Percentiles rank a stretch among this genome's conserved stretches.
phyloP scores from a whole-genome alignment of 306 rosid species.

The Betula pendula region DNA sequence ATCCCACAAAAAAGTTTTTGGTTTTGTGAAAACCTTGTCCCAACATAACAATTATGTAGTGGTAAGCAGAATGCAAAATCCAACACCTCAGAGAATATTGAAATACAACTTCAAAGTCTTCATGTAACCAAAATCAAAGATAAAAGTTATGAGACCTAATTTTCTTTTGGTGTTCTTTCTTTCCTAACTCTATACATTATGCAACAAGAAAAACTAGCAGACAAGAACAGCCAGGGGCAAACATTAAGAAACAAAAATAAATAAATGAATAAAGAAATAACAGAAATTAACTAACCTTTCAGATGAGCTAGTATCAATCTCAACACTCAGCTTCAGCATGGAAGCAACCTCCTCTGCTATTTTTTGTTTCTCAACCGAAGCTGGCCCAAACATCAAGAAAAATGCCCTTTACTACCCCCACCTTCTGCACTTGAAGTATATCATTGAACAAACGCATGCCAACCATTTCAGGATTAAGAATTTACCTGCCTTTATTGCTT shows the following conservation, averaged over 20 bases:
- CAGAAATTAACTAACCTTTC: constrained; percentile 59
- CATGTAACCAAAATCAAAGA: neutral
- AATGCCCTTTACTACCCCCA: constrained; percentile 32
- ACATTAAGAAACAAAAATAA: neutral
- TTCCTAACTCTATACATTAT: neutral
- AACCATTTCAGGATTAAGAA: constrained; percentile 25
- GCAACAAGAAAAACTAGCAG: neutral
- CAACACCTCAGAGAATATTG: neutral
- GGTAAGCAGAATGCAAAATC: neutral
- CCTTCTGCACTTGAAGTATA: constrained; percentile 26
- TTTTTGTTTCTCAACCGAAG: constrained; percentile 80
- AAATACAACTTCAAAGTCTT: neutral
- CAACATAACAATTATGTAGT: neutral
- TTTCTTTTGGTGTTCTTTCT: neutral
- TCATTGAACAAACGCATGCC: constrained; percentile 23
- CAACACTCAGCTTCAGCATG: constrained; percentile 77
- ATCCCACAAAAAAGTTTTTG: too few species aligned
- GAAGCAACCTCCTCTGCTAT: constrained; percentile 90
- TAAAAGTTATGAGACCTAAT: neutral
- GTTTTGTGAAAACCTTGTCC: too few species aligned
- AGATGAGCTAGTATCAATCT: constrained; percentile 64
- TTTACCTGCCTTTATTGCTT: constrained; percentile 78
- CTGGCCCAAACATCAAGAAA: constrained; percentile 50
- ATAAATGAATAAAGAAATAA: constrained; percentile 4
- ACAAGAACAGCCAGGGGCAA: neutral